phyloP scores from a whole-genome alignment of 306 rosid species.

The Coriaria nepalensis region DNA sequence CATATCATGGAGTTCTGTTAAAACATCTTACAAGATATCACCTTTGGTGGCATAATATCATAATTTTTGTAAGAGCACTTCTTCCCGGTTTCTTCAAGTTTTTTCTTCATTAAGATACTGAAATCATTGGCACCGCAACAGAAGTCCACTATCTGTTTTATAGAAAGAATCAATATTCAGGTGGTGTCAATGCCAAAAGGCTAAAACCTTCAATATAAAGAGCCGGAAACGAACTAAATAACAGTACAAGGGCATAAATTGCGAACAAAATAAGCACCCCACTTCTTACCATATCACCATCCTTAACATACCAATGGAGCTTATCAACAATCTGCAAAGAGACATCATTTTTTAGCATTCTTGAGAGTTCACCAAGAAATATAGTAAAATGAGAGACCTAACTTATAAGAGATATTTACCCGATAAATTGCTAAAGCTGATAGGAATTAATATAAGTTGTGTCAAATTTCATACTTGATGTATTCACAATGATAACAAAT shows the following conservation, averaged over 20 bases:
- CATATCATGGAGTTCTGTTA: neutral
- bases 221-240: neutral
- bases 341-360: constrained; percentile 18
- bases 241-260: too few species aligned
- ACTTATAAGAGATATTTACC: neutral
- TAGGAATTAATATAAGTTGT: too few species aligned
- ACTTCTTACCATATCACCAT: constrained; percentile 60
- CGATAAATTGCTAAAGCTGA: too few species aligned
- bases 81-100: constrained; percentile 71
- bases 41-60: constrained; percentile 82
- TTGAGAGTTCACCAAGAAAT: constrained; percentile 8
- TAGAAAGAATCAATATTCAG: constrained; percentile 22
- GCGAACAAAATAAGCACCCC: neutral
- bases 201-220: neutral
- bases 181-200: constrained; percentile 2
- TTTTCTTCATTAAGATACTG: constrained; percentile 68
- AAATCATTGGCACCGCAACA: constrained; percentile 93
- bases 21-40: constrained; percentile 7
- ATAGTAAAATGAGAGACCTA: neutral
- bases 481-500: too few species aligned
- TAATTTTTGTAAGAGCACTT: constrained; percentile 57
- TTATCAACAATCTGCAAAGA: constrained; percentile 65
- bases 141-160: constrained; percentile 85
- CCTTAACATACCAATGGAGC: constrained; percentile 60
- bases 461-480: too few species aligned